Conservation (phyloP, 768 basidiomycete genomes). For the Rhizopogon sp. region DNA sequence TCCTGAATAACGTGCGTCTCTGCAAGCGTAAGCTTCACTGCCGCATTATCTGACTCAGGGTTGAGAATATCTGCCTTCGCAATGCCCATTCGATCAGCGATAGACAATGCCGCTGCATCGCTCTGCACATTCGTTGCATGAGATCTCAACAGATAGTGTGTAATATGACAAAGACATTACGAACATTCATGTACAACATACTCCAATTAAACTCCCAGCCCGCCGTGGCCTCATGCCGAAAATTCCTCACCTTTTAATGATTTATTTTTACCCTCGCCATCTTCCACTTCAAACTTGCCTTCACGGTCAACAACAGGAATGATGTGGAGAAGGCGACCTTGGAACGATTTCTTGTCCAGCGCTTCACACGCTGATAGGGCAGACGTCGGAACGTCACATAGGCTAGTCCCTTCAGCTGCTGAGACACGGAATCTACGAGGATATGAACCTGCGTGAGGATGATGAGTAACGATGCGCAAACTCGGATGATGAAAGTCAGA, state of each 20-base stretch:
- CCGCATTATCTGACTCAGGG: slow-evolving; percentile 74
- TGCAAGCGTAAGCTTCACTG: slow-evolving; percentile 92
- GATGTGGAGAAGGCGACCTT: no score
- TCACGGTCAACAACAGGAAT: no score
- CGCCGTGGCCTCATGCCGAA: slow-evolving; percentile 60
- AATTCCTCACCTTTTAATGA: slow-evolving; percentile 56
- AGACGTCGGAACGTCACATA: no score
- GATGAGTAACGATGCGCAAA: no score
- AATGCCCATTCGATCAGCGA: slow-evolving; percentile 85
- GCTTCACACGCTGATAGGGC: no score
- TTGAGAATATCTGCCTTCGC: slow-evolving; percentile 86
- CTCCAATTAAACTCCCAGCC: slow-evolving; percentile 89
- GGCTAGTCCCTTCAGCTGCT: no score
- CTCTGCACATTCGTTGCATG: slow-evolving; percentile 45
- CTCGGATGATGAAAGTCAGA: no score
- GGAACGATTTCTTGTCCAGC: no score
- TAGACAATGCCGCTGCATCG: slow-evolving; percentile 88
- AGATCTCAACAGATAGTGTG: slow-evolving; percentile 11
- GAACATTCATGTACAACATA: slow-evolving; percentile 95
- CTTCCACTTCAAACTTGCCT: slow-evolving; percentile 30
- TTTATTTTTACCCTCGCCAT: slow-evolving; percentile 37
- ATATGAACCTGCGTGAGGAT: no score
- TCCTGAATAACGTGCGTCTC: slow-evolving; percentile 96
- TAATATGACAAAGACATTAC: slow-evolving; percentile 31
- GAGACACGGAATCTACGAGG: no score